Percentiles rank a stretch among this genome's conserved stretches.
Evolutionary conservation across 768 basidiomycete species (phyloP).

Genomic region (Phylloporus arenicola): DNA sequence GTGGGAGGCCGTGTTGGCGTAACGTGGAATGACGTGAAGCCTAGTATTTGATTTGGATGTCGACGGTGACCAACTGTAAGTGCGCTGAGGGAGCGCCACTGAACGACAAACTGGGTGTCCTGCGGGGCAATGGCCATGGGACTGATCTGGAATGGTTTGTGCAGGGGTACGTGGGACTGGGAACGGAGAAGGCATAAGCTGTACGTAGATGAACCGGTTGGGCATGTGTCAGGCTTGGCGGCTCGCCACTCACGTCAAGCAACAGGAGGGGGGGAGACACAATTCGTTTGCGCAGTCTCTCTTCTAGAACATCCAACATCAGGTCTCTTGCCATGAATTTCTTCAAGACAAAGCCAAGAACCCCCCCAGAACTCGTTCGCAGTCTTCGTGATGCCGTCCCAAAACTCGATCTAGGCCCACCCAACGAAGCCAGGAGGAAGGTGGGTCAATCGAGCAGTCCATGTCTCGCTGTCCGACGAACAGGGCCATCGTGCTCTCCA

Average conservation of each 20-base stretch:
- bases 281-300: neutral
- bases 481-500: conserved; percentile 27
- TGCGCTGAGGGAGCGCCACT: neutral
- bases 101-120: neutral
- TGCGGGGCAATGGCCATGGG: neutral
- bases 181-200: conserved; percentile 12
- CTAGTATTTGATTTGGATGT: neutral
- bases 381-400: conserved; percentile 74
- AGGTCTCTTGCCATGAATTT: conserved; percentile 70
- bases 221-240: neutral
- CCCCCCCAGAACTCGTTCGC: conserved; percentile 83
- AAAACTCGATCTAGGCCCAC: conserved; percentile 66
- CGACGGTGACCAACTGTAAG: neutral
- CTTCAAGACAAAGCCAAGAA: conserved; percentile 87
- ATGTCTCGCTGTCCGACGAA: neutral
- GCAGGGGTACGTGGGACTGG: neutral
- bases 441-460: conserved; percentile 37
- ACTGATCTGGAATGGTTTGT: conserved; percentile 4
- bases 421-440: conserved; percentile 75
- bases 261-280: neutral
- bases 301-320: neutral
- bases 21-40: neutral
- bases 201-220: conserved; percentile 1
- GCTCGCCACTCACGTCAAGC: neutral
- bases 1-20: too few relatives aligned